Percentiles rank a stretch among this genome's conserved stretches.
Conservation (phyloP, 441 rosid species). For the Manihot esculenta region DNA sequence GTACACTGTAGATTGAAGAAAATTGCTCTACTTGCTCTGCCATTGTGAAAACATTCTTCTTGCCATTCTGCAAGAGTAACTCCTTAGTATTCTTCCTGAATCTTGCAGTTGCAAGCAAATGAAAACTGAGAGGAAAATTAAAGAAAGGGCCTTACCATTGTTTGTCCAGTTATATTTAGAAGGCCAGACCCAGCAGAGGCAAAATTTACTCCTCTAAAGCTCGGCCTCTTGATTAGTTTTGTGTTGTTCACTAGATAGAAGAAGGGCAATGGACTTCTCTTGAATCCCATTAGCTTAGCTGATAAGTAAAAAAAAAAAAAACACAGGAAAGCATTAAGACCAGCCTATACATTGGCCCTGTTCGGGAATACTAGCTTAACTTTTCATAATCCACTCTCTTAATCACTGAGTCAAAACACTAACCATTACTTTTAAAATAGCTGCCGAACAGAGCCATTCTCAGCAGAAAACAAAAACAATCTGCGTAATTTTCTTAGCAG, state of each 20-base stretch:
- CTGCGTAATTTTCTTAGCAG: too few relatives aligned
- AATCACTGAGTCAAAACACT: too few relatives aligned
- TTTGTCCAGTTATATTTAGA: slow-evolving; percentile 39
- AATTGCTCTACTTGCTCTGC: slow-evolving; percentile 43
- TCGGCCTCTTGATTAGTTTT: slow-evolving; percentile 20
- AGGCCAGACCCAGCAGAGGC: slow-evolving; percentile 62
- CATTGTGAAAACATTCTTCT: slow-evolving; percentile 35
- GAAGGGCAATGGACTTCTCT: slow-evolving; percentile 48
- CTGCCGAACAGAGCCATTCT: too few relatives aligned
- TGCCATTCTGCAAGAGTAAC: not conserved
- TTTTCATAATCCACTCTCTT: too few relatives aligned
- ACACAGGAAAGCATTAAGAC: not conserved
- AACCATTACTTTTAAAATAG: too few relatives aligned
- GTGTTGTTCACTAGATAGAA: slow-evolving; percentile 30
- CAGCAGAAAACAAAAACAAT: too few relatives aligned
- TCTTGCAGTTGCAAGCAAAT: too few relatives aligned
- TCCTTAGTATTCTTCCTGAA: too few relatives aligned
- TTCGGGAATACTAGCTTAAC: too few relatives aligned
- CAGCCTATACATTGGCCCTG: too few relatives aligned
- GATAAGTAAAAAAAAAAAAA: slow-evolving; percentile 22
- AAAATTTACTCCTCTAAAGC: slow-evolving; percentile 46
- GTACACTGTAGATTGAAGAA: slow-evolving; percentile 16
- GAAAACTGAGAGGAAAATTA: too few relatives aligned
- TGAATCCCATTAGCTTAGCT: slow-evolving; percentile 41
- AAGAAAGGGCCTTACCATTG: slow-evolving; percentile 20